Evolutionary conservation across 2,329 filamentous ascomycete genomes (phyloP).

Genomic region (Coniochaeta sp.): DNA sequence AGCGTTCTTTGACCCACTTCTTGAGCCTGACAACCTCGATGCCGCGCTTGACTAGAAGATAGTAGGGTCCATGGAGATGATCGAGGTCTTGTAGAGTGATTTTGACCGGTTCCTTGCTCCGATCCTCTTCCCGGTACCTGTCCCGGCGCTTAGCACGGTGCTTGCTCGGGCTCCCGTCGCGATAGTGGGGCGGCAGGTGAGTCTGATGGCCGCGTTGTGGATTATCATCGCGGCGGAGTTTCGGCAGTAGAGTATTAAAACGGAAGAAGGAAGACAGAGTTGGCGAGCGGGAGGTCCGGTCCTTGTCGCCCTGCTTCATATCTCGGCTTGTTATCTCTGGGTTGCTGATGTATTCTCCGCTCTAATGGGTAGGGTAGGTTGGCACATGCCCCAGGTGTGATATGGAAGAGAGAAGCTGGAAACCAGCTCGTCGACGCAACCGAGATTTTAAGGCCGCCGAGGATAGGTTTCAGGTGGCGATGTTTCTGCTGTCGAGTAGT

Average conservation of each 20-base stretch:
- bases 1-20: constrained; percentile 1
- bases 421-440: neutral
- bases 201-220: neutral
- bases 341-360: neutral
- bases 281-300: neutral
- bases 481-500: neutral
- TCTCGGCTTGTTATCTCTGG: constrained; percentile 5
- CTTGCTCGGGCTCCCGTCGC: neutral
- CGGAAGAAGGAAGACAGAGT: neutral
- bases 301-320: constrained; percentile 5
- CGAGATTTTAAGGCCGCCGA: neutral
- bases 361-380: neutral
- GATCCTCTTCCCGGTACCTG: neutral
- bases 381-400: neutral
- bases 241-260: neutral
- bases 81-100: constrained; percentile 11
- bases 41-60: constrained; percentile 3
- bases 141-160: neutral
- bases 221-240: neutral
- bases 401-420: neutral
- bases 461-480: neutral
- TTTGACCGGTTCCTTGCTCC: neutral
- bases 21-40: constrained; percentile 6
- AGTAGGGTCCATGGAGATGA: constrained; percentile 2
- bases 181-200: neutral